A percentile compares a stretch with the other conserved stretches of the same genome.
phyloP scores from a whole-genome alignment of 2,329 filamentous ascomycete species.

The Alternaria metachromatica region DNA sequence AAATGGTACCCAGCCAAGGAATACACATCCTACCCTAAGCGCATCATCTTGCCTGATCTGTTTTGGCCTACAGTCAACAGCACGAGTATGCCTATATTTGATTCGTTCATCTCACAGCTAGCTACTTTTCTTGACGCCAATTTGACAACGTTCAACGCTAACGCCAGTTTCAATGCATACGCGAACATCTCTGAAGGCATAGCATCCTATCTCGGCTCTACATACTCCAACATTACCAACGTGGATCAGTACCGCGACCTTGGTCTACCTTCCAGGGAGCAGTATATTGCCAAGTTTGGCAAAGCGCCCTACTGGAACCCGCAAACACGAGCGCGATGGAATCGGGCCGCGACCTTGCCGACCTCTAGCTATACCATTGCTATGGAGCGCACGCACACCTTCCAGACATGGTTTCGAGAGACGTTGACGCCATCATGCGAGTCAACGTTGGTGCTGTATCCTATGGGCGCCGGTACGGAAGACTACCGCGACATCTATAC shows the following conservation, averaged over 20 bases:
- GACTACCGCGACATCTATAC: slow-evolving; percentile 14
- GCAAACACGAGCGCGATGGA: slow-evolving; percentile 14
- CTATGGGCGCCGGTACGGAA: slow-evolving; percentile 12
- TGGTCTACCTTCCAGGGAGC: slow-evolving; percentile 9
- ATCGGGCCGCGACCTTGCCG: slow-evolving; percentile 5
- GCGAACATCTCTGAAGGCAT: slow-evolving; percentile 10
- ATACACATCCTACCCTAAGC: slow-evolving; percentile 13
- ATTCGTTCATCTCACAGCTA: slow-evolving; percentile 10
- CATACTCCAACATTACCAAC: slow-evolving; percentile 19
- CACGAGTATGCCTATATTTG: slow-evolving; percentile 17
- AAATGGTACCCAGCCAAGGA: slow-evolving; percentile 7
- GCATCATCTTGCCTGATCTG: slow-evolving; percentile 11
- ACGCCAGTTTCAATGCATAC: slow-evolving; percentile 17
- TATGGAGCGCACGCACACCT: slow-evolving; percentile 4
- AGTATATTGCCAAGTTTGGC: slow-evolving; percentile 12
- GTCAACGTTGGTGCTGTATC: slow-evolving; percentile 14
- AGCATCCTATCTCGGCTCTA: slow-evolving; percentile 14
- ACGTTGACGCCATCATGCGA: slow-evolving; percentile 15
- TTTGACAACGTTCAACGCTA: slow-evolving; percentile 5
- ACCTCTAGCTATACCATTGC: slow-evolving; percentile 8
- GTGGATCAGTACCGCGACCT: slow-evolving; percentile 18
- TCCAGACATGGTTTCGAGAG: slow-evolving; percentile 9
- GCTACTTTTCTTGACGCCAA: slow-evolving; percentile 13
- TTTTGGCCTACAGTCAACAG: slow-evolving; percentile 16
- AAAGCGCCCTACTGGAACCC: slow-evolving; percentile 19